Percentiles rank a stretch among this genome's conserved stretches.
These are phyloP conservation scores for Euphrasia arctica DNA, from an alignment of 305 asterid genomes.

Conservation along the genomic window DNA sequence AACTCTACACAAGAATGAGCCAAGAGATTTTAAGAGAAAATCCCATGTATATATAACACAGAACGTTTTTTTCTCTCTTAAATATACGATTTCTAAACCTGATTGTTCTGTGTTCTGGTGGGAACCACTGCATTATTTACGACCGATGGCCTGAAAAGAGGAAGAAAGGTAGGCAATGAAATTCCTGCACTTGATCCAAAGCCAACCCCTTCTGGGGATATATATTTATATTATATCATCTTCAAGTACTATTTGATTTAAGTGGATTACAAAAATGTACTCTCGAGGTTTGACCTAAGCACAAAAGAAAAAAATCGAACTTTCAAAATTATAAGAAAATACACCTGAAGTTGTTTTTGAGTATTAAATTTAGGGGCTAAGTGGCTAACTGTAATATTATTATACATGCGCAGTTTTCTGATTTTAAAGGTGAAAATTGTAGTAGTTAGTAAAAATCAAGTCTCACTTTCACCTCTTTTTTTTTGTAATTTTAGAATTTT, in stretches of 20 bases:
- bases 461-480: no score
- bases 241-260: neutral
- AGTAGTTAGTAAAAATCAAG: no score
- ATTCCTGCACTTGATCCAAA: constrained; percentile 13
- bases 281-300: neutral
- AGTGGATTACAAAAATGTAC: neutral
- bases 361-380: neutral
- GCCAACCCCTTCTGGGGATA: neutral
- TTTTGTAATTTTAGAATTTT: no score
- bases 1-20: constrained; percentile 40
- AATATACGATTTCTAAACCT: constrained; percentile 39
- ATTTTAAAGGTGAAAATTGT: no score
- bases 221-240: neutral
- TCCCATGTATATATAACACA: constrained; percentile 20
- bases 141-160: constrained; percentile 46
- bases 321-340: neutral
- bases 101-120: constrained; percentile 40
- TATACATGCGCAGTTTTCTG: neutral
- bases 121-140: constrained; percentile 38
- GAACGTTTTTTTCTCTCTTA: neutral
- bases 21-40: constrained; percentile 21
- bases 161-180: constrained; percentile 19
- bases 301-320: neutral
- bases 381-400: neutral
- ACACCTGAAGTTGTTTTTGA: neutral